Percentiles rank a stretch among this genome's conserved stretches.
These are phyloP conservation scores for Rostrohypoxylon terebratum DNA, from an alignment of 495 filamentous ascomycete genomes.

Conservation along the genomic window DNA sequence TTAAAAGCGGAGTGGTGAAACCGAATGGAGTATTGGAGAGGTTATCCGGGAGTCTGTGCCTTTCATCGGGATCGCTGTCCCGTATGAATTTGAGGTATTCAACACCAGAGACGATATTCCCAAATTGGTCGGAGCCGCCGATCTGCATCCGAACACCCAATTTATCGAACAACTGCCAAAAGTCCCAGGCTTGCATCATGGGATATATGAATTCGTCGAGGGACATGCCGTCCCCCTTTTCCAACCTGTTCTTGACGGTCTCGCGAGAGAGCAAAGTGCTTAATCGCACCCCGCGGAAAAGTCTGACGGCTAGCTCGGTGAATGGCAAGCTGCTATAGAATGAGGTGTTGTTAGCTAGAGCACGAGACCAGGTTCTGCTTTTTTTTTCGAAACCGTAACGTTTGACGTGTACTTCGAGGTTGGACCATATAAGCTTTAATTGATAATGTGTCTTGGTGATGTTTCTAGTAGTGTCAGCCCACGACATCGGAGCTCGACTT, in stretches of 20 bases:
- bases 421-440: slow-evolving; percentile 78
- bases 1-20: slow-evolving; percentile 90
- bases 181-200: slow-evolving; percentile 96
- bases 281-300: slow-evolving; percentile 78
- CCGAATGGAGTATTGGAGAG: slow-evolving; percentile 69
- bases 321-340: slow-evolving; percentile 81
- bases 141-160: slow-evolving; percentile 82
- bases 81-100: slow-evolving; percentile 80
- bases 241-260: slow-evolving; percentile 86
- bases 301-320: slow-evolving; percentile 74
- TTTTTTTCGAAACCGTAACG: slow-evolving; percentile 70
- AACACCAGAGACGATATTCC: slow-evolving; percentile 93
- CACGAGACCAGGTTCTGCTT: slow-evolving; percentile 69
- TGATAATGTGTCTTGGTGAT: slow-evolving; percentile 83
- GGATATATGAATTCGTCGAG: slow-evolving; percentile 95
- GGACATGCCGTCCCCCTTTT: slow-evolving; percentile 87
- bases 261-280: slow-evolving; percentile 90
- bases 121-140: slow-evolving; percentile 94
- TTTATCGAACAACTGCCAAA: slow-evolving; percentile 80
- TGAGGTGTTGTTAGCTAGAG: slow-evolving; percentile 78
- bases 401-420: slow-evolving; percentile 71
- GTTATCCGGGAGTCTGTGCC: slow-evolving; percentile 43
- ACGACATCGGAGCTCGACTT: slow-evolving; percentile 69
- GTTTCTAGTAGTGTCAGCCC: slow-evolving; percentile 71
- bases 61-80: slow-evolving; percentile 62